phyloP scores from a whole-genome alignment of 345 rosid species.

The Gossypium raimondii region DNA sequence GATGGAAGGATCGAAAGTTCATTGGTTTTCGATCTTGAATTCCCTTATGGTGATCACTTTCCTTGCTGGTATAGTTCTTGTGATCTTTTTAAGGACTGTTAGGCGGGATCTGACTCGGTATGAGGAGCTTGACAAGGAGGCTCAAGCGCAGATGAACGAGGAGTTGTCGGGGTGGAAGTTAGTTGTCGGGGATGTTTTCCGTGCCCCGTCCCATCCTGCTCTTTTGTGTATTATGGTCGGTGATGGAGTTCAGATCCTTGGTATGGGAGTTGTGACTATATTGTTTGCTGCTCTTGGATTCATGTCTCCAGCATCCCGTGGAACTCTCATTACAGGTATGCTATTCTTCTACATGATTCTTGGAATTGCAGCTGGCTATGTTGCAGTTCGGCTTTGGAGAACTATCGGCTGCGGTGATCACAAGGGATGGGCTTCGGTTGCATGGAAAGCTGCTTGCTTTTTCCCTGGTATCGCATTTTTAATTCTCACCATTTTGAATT shows the following conservation, averaged over 20 bases:
- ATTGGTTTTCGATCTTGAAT: slow-evolving; percentile 69
- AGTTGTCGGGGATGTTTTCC: slow-evolving; percentile 64
- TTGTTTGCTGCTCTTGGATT: slow-evolving; percentile 62
- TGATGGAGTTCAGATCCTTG: slow-evolving; percentile 61
- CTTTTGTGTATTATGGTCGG: slow-evolving; percentile 56
- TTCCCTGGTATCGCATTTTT: slow-evolving; percentile 57
- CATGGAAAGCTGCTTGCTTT: slow-evolving; percentile 57
- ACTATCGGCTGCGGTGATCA: slow-evolving; percentile 47
- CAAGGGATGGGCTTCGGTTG: slow-evolving; percentile 50
- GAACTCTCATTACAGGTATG: slow-evolving; percentile 57
- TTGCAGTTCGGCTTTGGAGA: slow-evolving; percentile 60
- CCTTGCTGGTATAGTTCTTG: slow-evolving; percentile 75
- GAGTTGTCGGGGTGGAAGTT: slow-evolving; percentile 68
- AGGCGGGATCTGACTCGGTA: slow-evolving; percentile 73
- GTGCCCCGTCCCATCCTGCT: slow-evolving; percentile 43
- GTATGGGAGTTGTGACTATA: slow-evolving; percentile 56
- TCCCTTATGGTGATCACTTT: slow-evolving; percentile 73
- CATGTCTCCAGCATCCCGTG: slow-evolving; percentile 63
- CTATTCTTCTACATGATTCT: slow-evolving; percentile 55
- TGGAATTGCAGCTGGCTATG: slow-evolving; percentile 55
- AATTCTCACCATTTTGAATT: slow-evolving; percentile 46
- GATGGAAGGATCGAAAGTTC: slow-evolving; percentile 73
- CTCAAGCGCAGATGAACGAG: slow-evolving; percentile 77
- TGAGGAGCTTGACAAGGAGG: slow-evolving; percentile 82
- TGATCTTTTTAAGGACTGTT: slow-evolving; percentile 72